Percentiles rank a stretch among this genome's conserved stretches.
Evolutionary conservation across 2,329 filamentous ascomycete genomes (phyloP).

Genomic region (Parastagonospora nodorum): DNA sequence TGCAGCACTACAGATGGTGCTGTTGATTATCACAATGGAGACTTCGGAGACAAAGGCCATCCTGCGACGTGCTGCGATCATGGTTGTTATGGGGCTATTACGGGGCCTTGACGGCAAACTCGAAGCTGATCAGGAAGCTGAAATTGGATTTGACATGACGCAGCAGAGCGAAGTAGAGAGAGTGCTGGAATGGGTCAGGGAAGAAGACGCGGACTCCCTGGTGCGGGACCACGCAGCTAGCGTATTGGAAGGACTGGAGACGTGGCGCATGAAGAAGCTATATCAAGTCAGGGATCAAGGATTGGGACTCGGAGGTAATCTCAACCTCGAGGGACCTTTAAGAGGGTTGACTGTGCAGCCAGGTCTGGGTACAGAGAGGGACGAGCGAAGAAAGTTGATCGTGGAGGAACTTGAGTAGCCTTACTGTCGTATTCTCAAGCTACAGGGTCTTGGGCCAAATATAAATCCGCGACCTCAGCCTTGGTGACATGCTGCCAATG

Average conservation of each 20-base stretch:
- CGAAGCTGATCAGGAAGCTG: conserved; percentile 41
- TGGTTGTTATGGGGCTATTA: conserved; percentile 67
- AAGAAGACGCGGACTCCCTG: conserved; percentile 70
- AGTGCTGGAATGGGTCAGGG: conserved; percentile 66
- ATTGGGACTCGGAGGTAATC: conserved; percentile 22
- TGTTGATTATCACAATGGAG: conserved; percentile 68
- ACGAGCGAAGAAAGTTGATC: conserved; percentile 44
- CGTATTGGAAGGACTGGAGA: conserved; percentile 69
- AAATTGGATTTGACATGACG: conserved; percentile 60
- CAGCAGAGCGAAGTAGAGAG: conserved; percentile 66
- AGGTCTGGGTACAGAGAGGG: not conserved
- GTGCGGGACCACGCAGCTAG: conserved; percentile 70
- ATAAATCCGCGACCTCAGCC: conserved; percentile 10
- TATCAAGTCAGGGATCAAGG: conserved; percentile 46
- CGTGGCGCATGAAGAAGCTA: conserved; percentile 62
- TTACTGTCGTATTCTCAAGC: not conserved
- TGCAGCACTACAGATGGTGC: conserved; percentile 65
- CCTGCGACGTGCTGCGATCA: conserved; percentile 67
- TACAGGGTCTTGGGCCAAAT: conserved; percentile 5
- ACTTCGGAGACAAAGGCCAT: conserved; percentile 65
- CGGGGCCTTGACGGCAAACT: conserved; percentile 61
- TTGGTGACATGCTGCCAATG: conserved; percentile 18
- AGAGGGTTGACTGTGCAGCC: conserved; percentile 53
- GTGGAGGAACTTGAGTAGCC: conserved; percentile 66
- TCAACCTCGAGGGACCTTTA: conserved; percentile 46